Conservation (phyloP, 768 basidiomycete genomes). For the Mycena crocata region DNA sequence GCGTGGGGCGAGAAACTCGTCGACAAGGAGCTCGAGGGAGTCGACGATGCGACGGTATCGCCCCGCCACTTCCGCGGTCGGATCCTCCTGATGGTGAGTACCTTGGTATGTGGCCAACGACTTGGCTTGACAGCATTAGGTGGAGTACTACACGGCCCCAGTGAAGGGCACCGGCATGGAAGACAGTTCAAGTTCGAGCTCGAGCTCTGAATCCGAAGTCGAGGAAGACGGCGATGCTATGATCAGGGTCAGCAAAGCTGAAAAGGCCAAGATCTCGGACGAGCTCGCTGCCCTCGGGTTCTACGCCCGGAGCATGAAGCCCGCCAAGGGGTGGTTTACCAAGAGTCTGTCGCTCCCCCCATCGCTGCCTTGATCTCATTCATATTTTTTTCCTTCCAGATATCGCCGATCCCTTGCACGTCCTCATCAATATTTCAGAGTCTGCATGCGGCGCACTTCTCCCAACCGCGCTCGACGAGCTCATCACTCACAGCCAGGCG, state of each 20-base stretch:
- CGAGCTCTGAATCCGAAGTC: conserved; percentile 38
- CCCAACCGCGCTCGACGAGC: conserved; percentile 46
- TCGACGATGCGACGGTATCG: conserved; percentile 51
- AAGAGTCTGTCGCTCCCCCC: conserved; percentile 44
- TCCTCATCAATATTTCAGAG: conserved; percentile 74
- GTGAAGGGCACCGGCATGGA: conserved; percentile 34
- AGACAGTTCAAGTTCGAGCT: conserved; percentile 34
- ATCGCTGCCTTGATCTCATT: too few relatives aligned
- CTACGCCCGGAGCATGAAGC: conserved; percentile 74
- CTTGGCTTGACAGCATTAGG: conserved; percentile 44
- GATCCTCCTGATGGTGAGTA: conserved; percentile 68
- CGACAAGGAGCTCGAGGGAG: conserved; percentile 49
- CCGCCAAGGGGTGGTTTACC: conserved; percentile 60
- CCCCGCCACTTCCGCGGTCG: conserved; percentile 62
- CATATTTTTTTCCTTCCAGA: conserved; percentile 37
- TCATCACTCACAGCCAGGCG: conserved; percentile 54
- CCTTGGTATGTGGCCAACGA: neutral
- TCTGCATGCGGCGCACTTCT: conserved; percentile 54
- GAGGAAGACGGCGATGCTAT: conserved; percentile 41
- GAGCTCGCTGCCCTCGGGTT: conserved; percentile 67
- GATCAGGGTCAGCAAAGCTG: conserved; percentile 32
- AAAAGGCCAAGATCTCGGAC: conserved; percentile 53
- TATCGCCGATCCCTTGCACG: conserved; percentile 56
- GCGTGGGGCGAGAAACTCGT: conserved; percentile 67
- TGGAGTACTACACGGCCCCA: conserved; percentile 63